phyloP scores from a whole-genome alignment of 2,329 filamentous ascomycete species.

The Fusarium sp. region DNA sequence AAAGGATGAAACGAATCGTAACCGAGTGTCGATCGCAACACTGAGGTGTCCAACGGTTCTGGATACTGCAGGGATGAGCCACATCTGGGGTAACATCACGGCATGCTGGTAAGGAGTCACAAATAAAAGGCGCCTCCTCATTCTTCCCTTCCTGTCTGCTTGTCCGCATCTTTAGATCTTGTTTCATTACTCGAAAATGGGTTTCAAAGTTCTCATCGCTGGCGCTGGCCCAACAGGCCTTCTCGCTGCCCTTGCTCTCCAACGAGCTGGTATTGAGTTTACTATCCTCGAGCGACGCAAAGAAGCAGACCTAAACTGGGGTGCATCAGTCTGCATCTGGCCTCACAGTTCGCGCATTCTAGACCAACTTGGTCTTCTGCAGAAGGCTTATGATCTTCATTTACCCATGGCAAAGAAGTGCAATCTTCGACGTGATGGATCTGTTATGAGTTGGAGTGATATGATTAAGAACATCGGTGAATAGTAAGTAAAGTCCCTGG shows the following conservation, averaged over 20 bases:
- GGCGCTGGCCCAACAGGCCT: conserved; percentile 26
- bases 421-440: conserved; percentile 19
- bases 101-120: background rate
- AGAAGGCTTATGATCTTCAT: background rate
- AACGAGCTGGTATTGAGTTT: conserved; percentile 19
- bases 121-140: background rate
- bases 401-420: conserved; percentile 28
- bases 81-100: background rate
- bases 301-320: conserved; percentile 25
- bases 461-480: conserved; percentile 27
- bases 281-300: conserved; percentile 17
- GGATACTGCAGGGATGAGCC: background rate
- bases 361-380: conserved; percentile 24
- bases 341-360: conserved; percentile 22
- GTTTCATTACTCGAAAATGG: background rate
- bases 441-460: conserved; percentile 25
- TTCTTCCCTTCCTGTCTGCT: too few relatives aligned
- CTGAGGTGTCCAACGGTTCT: conserved; percentile 15
- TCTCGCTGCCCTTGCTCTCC: conserved; percentile 12
- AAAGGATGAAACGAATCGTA: background rate
- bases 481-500: background rate
- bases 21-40: conserved; percentile 22
- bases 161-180: too few relatives aligned
- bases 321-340: conserved; percentile 24
- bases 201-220: conserved; percentile 24